Evolutionary conservation across 257 asterid species (phyloP), one percentile per base, ranked within the genome.

Genomic region (Capsicum baccatum): DNA sequence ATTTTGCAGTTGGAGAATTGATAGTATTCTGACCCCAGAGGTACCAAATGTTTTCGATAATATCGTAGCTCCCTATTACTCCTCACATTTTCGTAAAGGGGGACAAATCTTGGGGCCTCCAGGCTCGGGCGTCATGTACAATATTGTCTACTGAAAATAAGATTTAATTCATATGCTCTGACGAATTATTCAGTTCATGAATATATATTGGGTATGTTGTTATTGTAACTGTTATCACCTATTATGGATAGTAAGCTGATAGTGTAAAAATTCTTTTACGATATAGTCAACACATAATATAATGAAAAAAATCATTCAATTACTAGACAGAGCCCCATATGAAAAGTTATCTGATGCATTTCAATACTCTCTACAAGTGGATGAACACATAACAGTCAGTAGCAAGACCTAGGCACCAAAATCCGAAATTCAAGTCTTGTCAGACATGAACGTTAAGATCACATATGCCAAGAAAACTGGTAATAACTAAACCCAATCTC

Each of bases 391-490:
- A 48, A 50, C 44, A 74, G 4, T 35, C 52, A 35, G 76, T 16
- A 35, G 50, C 76, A 67, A 67, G 54, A 37, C 26, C 54, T 68
- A 68, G 78, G 26, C 60, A 48, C 59, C 17, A 74, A 74, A 48
- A 50, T 21, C 80, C 80, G n/a, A 19, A 42, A 48, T 48, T 70
- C 57, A 44, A 70, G 17, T 70, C 56, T 44, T 44, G 78, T 39
- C 78, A 68, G 78, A 8, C 33, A 42, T 70, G 57, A 17, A 44
- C 79, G 17, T 16, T n/a, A 70, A 9, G 6, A 74, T 50, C 81
- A 74, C 47, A 50, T 74, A 74, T 74, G 50, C 62, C 81, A 74
- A 50, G 62, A 74, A 50, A 74, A 74, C 17, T 15, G n/a, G 16
- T 73, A 73, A 1, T 47, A 74, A 74, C 44, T 11, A 50, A 47